phyloP scores from a whole-genome alignment of 2,329 filamentous ascomycete species.

The Grosmannia penicillata region DNA sequence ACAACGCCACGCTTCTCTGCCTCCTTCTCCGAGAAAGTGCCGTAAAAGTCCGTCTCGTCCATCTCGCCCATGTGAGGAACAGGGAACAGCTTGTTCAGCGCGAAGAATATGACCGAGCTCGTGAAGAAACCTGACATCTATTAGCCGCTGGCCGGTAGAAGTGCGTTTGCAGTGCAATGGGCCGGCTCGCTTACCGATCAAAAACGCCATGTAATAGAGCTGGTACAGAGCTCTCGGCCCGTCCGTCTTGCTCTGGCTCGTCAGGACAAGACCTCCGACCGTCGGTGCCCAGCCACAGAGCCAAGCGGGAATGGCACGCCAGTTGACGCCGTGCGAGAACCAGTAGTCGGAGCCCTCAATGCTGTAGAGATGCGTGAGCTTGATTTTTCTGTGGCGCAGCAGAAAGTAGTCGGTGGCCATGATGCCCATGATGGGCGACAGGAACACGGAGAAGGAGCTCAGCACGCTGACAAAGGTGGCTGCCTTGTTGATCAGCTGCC shows the following conservation, averaged over 20 bases:
- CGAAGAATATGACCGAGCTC: neutral
- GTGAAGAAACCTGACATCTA: constrained; percentile 1
- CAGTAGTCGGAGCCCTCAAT: constrained; percentile 22
- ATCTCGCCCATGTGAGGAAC: constrained; percentile 23
- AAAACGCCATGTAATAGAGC: constrained; percentile 31
- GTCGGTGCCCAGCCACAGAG: constrained; percentile 22
- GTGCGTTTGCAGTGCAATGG: neutral
- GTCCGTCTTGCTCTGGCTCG: constrained; percentile 13
- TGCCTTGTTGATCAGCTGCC: constrained; percentile 32
- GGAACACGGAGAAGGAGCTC: constrained; percentile 19
- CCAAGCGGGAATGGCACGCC: constrained; percentile 20
- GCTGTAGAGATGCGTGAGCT: constrained; percentile 19
- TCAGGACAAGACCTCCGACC: constrained; percentile 21
- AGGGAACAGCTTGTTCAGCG: constrained; percentile 23
- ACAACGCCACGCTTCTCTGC: constrained; percentile 11
- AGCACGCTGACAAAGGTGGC: constrained; percentile 31
- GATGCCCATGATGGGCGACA: constrained; percentile 9
- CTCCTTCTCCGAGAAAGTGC: constrained; percentile 27
- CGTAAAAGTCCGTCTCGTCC: constrained; percentile 27
- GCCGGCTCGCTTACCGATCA: constrained; percentile 19
- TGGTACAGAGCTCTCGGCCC: constrained; percentile 10
- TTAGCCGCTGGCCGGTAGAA: no score
- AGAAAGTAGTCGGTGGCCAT: constrained; percentile 12
- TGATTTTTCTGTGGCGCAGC: constrained; percentile 18
- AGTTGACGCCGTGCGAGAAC: constrained; percentile 26